Conservation (phyloP, 371 early-diverging fungal species). For the Nematocida sp. region DNA sequence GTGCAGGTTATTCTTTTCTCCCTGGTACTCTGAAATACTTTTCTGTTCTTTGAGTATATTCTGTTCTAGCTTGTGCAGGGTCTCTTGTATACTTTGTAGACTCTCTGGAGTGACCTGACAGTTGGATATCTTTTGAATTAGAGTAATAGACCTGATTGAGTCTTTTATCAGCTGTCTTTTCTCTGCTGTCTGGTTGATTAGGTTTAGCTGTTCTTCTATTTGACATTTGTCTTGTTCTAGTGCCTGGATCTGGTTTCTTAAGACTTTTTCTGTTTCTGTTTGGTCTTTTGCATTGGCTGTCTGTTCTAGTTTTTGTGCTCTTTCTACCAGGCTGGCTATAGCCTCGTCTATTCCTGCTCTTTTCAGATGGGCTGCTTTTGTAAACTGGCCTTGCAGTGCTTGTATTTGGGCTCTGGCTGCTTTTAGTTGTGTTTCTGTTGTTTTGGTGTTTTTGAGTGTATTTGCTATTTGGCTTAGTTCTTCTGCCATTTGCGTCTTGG, state of each 20-base stretch:
- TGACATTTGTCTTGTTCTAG: background rate
- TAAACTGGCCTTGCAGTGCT: background rate
- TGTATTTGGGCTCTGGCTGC: background rate
- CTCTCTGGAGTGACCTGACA: constrained; percentile 14
- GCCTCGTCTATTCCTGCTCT: background rate
- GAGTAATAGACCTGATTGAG: constrained; percentile 2
- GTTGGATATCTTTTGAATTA: background rate
- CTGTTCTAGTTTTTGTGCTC: background rate
- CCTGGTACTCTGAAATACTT: constrained; percentile 18
- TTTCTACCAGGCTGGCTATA: background rate
- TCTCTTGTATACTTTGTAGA: background rate
- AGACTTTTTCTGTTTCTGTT: background rate
- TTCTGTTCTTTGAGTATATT: constrained; percentile 14
- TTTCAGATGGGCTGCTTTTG: background rate
- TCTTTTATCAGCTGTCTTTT: constrained; percentile 32
- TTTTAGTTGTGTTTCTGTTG: background rate
- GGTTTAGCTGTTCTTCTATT: background rate
- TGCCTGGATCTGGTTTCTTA: background rate
- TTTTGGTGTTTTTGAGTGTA: too few species aligned
- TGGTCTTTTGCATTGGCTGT: background rate
- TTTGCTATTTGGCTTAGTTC: too few species aligned
- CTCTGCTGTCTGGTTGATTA: background rate
- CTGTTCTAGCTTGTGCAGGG: constrained; percentile 5
- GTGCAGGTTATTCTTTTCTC: constrained; percentile 77
- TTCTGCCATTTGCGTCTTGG: background rate